Percentiles rank a stretch among this genome's conserved stretches.
These are phyloP conservation scores for Lathyrus sativus DNA, from an alignment of 306 rosid species.

Conservation along the genomic window DNA sequence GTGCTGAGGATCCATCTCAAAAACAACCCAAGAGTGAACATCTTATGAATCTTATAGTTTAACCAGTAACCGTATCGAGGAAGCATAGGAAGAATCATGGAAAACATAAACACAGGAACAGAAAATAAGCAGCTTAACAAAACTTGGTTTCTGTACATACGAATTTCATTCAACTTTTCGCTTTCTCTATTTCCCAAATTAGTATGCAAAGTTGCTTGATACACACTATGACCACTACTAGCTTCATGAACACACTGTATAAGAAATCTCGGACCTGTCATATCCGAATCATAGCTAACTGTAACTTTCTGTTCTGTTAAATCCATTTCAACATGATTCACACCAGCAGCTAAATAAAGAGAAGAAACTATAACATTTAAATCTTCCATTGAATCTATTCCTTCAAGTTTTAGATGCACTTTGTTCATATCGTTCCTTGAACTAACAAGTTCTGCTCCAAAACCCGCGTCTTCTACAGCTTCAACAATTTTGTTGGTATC, in stretches of 20 bases:
- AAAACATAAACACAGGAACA: slow-evolving; percentile 73
- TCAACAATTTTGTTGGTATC: slow-evolving; percentile 49
- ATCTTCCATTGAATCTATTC: slow-evolving; percentile 59
- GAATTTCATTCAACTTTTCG: slow-evolving; percentile 70
- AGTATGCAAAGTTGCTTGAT: slow-evolving; percentile 59
- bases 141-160: slow-evolving; percentile 64
- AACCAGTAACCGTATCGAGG: slow-evolving; percentile 92
- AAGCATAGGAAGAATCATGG: slow-evolving; percentile 96
- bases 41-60: slow-evolving; percentile 62
- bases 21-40: slow-evolving; percentile 81
- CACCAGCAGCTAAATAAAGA: slow-evolving; percentile 69
- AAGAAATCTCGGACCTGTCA: slow-evolving; percentile 83
- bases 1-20: slow-evolving; percentile 84
- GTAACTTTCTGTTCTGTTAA: slow-evolving; percentile 50
- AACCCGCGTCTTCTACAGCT: slow-evolving; percentile 74
- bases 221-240: slow-evolving; percentile 45
- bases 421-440: slow-evolving; percentile 61
- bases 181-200: slow-evolving; percentile 66
- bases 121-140: slow-evolving; percentile 85
- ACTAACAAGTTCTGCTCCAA: slow-evolving; percentile 68
- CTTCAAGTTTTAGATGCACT: slow-evolving; percentile 71
- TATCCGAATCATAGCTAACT: slow-evolving; percentile 62
- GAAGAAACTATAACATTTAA: slow-evolving; percentile 50
- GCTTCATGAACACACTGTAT: slow-evolving; percentile 62
- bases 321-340: slow-evolving; percentile 68